Evolutionary conservation across 192 early-diverging fungal genomes (phyloP).

Genomic region (Lunasporangiospora selenospora): DNA sequence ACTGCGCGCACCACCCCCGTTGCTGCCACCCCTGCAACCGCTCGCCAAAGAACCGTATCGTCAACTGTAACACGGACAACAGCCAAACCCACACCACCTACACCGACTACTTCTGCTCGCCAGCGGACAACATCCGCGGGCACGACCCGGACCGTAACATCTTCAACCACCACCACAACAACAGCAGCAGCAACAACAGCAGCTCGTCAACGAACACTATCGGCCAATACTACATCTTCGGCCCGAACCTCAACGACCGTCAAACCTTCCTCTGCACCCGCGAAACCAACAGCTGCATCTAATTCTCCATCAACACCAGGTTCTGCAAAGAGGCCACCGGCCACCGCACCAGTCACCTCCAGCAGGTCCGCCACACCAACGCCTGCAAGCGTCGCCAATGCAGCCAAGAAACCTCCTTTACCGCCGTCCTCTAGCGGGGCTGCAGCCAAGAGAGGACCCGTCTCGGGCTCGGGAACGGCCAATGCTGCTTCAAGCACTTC

Average conservation of each 20-base stretch:
- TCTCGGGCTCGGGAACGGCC: too few relatives aligned
- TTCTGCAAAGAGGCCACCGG: neutral
- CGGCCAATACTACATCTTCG: neutral
- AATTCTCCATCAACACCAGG: neutral
- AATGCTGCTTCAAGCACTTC: too few relatives aligned
- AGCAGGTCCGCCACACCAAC: neutral
- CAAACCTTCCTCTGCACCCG: neutral
- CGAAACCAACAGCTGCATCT: neutral
- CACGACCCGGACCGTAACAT: too few relatives aligned
- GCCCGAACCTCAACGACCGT: neutral
- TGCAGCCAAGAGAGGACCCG: too few relatives aligned
- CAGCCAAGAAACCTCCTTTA: neutral
- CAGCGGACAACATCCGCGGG: neutral
- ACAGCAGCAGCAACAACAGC: constrained; percentile 3
- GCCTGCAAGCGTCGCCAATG: constrained; percentile 1
- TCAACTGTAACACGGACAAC: too few relatives aligned
- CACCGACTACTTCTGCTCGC: too few relatives aligned
- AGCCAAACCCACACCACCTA: too few relatives aligned
- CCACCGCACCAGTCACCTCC: neutral
- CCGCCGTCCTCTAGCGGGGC: neutral
- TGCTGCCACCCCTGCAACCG: too few relatives aligned
- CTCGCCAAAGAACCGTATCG: too few relatives aligned
- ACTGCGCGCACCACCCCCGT: too few relatives aligned
- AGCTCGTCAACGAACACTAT: neutral
- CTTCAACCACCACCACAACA: neutral